A percentile compares a stretch with the other conserved stretches of the same genome.
Evolutionary conservation across 768 basidiomycete genomes (phyloP).

Genomic region (Ramaria rubella): DNA sequence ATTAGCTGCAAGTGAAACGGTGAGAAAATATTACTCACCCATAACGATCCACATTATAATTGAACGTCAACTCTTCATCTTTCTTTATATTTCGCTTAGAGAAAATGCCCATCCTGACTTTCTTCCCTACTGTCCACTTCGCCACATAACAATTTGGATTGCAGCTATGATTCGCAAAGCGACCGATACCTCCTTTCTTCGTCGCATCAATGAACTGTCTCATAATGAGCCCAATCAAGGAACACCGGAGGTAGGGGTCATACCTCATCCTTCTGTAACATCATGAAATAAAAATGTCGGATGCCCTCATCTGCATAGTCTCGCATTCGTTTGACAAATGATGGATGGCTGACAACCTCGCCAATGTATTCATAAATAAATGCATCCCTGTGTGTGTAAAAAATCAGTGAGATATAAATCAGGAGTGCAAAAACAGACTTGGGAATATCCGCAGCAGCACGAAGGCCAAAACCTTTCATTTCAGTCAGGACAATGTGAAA

Average conservation of each 20-base stretch:
- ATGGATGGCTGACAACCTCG: conserved; percentile 82
- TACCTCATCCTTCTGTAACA: conserved; percentile 96
- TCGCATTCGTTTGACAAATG: conserved; percentile 91
- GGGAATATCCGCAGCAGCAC: conserved; percentile 60
- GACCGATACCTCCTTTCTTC: conserved; percentile 91
- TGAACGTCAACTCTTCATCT: conserved; percentile 92
- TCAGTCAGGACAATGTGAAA: conserved; percentile 91
- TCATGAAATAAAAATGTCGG: conserved; percentile 98
- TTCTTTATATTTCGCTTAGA: conserved; percentile 72
- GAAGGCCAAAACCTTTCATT: conserved; percentile 91
- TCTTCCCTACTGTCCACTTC: conserved; percentile 89
- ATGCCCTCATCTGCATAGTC: conserved; percentile 92
- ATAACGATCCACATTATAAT: conserved; percentile 99
- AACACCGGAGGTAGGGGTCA: conserved; percentile 18
- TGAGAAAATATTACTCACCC: conserved; percentile 52
- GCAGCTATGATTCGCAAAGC: conserved; percentile 98
- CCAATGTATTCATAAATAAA: conserved; percentile 99
- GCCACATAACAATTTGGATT: conserved; percentile 97
- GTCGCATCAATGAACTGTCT: conserved; percentile 97
- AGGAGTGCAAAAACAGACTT: conserved; percentile 43
- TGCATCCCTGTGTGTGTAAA: conserved; percentile 50
- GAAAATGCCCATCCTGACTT: conserved; percentile 97
- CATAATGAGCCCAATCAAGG: neutral
- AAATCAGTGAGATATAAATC: neutral
- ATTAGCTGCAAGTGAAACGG: neutral